Conservation (phyloP, 202 grass and related monocot species). For the Saccharum hybrid region DNA sequence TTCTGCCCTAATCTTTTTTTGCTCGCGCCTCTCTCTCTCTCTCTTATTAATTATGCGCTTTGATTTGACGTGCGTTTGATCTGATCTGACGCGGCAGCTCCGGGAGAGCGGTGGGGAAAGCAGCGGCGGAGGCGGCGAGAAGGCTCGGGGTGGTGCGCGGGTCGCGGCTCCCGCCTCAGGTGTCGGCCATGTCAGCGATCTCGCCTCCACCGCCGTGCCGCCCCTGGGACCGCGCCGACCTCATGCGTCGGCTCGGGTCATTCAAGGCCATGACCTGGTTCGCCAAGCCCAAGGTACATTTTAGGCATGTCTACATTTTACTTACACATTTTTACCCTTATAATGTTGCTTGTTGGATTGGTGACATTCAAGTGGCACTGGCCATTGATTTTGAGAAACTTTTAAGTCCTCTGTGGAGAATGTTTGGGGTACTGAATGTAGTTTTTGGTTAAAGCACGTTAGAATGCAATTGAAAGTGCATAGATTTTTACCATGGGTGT, state of each 20-base stretch:
- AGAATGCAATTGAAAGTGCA: slow-evolving; percentile 9
- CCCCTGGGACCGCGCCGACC: slow-evolving; percentile 87
- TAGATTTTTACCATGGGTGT: background rate
- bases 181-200: slow-evolving; percentile 51
- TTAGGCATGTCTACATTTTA: background rate
- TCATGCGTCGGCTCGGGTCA: slow-evolving; percentile 68
- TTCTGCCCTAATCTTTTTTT: slow-evolving; percentile 45
- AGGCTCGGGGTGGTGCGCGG: slow-evolving; percentile 64
- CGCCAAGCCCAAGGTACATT: slow-evolving; percentile 88
- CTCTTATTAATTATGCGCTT: background rate
- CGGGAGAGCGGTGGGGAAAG: slow-evolving; percentile 43
- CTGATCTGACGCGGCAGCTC: slow-evolving; percentile 52
- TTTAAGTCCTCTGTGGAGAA: slow-evolving; percentile 1
- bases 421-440: background rate
- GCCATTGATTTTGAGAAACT: slow-evolving; percentile 19
- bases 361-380: background rate
- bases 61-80: slow-evolving; percentile 32
- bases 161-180: slow-evolving; percentile 53
- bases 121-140: slow-evolving; percentile 40
- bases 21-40: slow-evolving; percentile 13
- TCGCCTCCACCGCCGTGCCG: slow-evolving; percentile 67
- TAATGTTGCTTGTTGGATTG: slow-evolving; percentile 20
- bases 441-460: background rate
- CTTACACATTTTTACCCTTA: background rate
- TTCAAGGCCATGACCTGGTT: slow-evolving; percentile 99